Conservation (phyloP, 2,329 filamentous ascomycete genomes). For the Sclerotiophoma versabilis region DNA sequence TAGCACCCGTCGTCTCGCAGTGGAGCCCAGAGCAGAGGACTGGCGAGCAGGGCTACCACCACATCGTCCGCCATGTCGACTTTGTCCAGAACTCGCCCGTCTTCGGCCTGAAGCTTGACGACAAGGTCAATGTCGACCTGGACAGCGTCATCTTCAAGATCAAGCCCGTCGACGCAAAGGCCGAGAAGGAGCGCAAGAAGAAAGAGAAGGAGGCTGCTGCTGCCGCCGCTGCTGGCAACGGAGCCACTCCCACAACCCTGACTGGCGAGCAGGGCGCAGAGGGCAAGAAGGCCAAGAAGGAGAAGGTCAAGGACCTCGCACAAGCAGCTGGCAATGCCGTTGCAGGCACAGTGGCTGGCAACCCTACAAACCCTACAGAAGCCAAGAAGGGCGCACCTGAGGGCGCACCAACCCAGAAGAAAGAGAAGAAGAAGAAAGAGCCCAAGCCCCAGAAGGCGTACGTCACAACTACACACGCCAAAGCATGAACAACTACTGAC, state of each 20-base stretch:
- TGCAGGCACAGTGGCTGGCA: slow-evolving; percentile 54
- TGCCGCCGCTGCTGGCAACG: slow-evolving; percentile 60
- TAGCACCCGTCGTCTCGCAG: slow-evolving; percentile 76
- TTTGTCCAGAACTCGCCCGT: slow-evolving; percentile 88
- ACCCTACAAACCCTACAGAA: slow-evolving; percentile 38
- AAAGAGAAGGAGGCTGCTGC: slow-evolving; percentile 80
- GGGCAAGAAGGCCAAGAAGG: slow-evolving; percentile 55
- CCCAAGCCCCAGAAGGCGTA: slow-evolving; percentile 70
- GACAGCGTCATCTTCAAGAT: slow-evolving; percentile 86
- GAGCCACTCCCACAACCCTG: slow-evolving; percentile 51
- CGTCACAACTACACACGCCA: slow-evolving; percentile 6
- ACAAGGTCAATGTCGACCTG: slow-evolving; percentile 80
- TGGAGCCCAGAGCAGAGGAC: slow-evolving; percentile 90
- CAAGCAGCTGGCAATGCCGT: slow-evolving; percentile 62
- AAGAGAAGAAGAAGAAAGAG: slow-evolving; percentile 90
- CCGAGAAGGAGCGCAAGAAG: slow-evolving; percentile 95
- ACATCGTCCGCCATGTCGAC: slow-evolving; percentile 90
- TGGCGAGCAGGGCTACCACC: slow-evolving; percentile 85
- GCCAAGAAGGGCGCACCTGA: slow-evolving; percentile 41
- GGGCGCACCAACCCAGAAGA: slow-evolving; percentile 61
- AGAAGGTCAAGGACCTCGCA: slow-evolving; percentile 60
- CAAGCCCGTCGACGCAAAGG: slow-evolving; percentile 87
- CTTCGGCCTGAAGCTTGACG: slow-evolving; percentile 72
- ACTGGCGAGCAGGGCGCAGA: slow-evolving; percentile 43
- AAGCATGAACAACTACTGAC: slow-evolving; percentile 20